Percentiles rank a stretch among this genome's conserved stretches.
Conservation (phyloP, 2,329 filamentous ascomycete genomes). For the Apiospora marii region DNA sequence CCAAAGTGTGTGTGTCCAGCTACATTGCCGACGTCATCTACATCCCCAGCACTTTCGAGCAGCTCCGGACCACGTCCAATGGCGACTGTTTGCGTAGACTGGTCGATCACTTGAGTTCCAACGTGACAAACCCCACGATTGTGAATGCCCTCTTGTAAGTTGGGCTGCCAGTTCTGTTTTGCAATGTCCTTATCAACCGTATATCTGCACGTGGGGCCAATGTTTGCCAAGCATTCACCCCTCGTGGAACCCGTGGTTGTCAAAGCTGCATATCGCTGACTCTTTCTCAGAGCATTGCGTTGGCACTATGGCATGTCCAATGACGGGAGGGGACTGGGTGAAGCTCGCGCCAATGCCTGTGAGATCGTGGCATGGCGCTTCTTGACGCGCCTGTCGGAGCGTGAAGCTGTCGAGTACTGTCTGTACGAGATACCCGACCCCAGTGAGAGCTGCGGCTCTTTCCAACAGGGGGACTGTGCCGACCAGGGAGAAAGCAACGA, state of each 20-base stretch:
- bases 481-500: slow-evolving; percentile 57
- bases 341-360: slow-evolving; percentile 75
- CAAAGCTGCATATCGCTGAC: slow-evolving; percentile 9
- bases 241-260: background rate
- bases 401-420: slow-evolving; percentile 77
- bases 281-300: slow-evolving; percentile 68
- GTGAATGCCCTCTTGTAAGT: slow-evolving; percentile 78
- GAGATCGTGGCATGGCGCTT: slow-evolving; percentile 86
- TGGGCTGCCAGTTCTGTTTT: background rate
- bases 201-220: slow-evolving; percentile 5
- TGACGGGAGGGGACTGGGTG: slow-evolving; percentile 70
- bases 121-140: slow-evolving; percentile 72
- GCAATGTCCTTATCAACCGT: background rate
- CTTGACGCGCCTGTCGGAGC: slow-evolving; percentile 73
- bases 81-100: slow-evolving; percentile 65
- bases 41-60: slow-evolving; percentile 75
- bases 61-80: slow-evolving; percentile 71
- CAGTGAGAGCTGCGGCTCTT: slow-evolving; percentile 29
- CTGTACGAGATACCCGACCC: slow-evolving; percentile 73
- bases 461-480: slow-evolving; percentile 22
- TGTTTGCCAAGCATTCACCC: slow-evolving; percentile 8
- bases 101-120: slow-evolving; percentile 68
- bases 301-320: slow-evolving; percentile 76
- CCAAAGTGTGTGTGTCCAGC: slow-evolving; percentile 46
- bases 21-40: slow-evolving; percentile 70